Base-by-base conservation (phyloP, 192 early-diverging fungal species). In the Linnemannia exigua region DNA sequence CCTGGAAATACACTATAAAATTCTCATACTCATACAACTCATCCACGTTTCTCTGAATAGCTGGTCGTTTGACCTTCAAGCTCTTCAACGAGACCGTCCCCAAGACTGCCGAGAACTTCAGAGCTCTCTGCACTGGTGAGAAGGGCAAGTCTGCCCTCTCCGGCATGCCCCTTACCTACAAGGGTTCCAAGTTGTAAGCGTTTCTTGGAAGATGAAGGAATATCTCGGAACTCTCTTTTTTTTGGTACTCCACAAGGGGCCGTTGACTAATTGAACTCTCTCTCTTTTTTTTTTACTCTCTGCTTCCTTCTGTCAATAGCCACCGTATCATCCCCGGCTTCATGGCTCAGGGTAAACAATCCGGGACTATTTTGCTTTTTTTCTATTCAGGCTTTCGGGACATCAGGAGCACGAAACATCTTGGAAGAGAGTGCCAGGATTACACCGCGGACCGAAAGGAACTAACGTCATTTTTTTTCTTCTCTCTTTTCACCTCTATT, bases 41-140 rank as follows among this genome's bases (percentile, higher is more conserved):
- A 19, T 74, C 36, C 72, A 2, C 38, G 31, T 35, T 22, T 7
- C 41, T 17, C 25, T 20, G 9, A 48, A 22, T 77, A 87, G 83
- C 89, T 77, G 91, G 91, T 87, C 88, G 91, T 63, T 82, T 92
- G 88, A 88, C 88, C 75, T 92, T 92, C 88, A 88, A 90, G 91
- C 92, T 95, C 79, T 94, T 94, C 89, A 90, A 90, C 58, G 94
- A 98, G 78, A 92, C 94, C 46, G 94, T 95, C 25, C 98, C 98
- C 85, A 95, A 94, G 92, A 98, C 97, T n/a, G 94, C 94, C 46
- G 96, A 99, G 88, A 99, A 99, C 94, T 99, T 99, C 89, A 91
- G 92, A 58, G 91, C 91, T 38, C 87, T 96, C 66, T 93, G 91
- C 74, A 92, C 92, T 68, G 92, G 92, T 75, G 92, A 93, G 84